Conservation (phyloP, 768 basidiomycete genomes). For the Fomitopsis pulvina region DNA sequence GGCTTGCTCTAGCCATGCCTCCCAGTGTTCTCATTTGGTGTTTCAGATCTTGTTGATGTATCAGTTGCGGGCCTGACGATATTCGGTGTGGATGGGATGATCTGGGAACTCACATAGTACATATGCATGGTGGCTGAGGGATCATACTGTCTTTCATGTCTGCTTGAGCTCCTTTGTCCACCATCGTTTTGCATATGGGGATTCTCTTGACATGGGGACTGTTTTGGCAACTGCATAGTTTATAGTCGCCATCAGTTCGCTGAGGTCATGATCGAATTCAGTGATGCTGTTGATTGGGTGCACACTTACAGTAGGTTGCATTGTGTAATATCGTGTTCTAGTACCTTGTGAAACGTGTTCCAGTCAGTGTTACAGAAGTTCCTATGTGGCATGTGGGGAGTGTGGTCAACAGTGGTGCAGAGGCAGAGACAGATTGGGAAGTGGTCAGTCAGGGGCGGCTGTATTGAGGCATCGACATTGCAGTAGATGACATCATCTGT, state of each 20-base stretch:
- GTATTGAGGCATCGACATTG: slow-evolving; percentile 9
- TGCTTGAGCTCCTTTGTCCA: slow-evolving; percentile 25
- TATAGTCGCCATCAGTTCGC: slow-evolving; percentile 6
- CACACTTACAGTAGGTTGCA: slow-evolving; percentile 22
- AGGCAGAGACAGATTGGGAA: slow-evolving; percentile 29
- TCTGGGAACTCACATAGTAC: slow-evolving; percentile 1
- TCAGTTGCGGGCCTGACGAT: slow-evolving; percentile 5
- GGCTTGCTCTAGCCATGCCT: slow-evolving; percentile 15
- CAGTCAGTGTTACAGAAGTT: too few species aligned
- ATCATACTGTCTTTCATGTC: slow-evolving; percentile 10
- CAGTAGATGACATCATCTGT: slow-evolving; percentile 22
- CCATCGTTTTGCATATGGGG: slow-evolving; percentile 26
- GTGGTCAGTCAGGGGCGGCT: slow-evolving; percentile 31
- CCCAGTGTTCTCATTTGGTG: slow-evolving; percentile 20
- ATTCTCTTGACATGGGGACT: slow-evolving; percentile 15
- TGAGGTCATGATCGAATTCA: slow-evolving; percentile 8
- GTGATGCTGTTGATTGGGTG: slow-evolving; percentile 27
- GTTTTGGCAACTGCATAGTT: slow-evolving; percentile 9
- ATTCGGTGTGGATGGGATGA: slow-evolving; percentile 10
- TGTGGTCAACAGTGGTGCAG: slow-evolving; percentile 12
- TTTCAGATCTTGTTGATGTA: slow-evolving; percentile 11
- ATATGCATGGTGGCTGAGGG: slow-evolving; percentile 8
- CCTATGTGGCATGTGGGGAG: too few species aligned
- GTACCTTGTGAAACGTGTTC: neutral
- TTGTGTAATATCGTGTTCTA: neutral